A percentile compares a stretch with the other conserved stretches of the same genome.
Conservation (phyloP, 495 filamentous ascomycete genomes). For the Parachaetomium inaequale region DNA sequence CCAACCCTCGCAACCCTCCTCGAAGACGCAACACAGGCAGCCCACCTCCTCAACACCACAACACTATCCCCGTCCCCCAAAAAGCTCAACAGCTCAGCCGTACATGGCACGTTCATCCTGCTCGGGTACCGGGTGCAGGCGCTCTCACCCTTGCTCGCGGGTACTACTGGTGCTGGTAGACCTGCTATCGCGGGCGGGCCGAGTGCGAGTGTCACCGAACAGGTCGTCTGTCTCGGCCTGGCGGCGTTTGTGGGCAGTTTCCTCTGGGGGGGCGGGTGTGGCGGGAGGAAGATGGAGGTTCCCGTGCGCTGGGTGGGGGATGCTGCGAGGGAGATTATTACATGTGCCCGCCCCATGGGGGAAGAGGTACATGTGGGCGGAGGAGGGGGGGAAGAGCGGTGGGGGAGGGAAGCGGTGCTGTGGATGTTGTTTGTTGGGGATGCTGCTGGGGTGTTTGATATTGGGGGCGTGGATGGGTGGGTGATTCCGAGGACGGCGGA, state of each 20-base stretch:
- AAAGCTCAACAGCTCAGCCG: neutral
- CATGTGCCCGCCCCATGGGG: neutral
- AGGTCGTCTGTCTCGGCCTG: neutral
- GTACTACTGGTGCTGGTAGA: neutral
- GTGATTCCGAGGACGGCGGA: neutral
- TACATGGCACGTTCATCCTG: slow-evolving; percentile 5
- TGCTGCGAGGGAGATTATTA: neutral
- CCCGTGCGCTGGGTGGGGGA: neutral
- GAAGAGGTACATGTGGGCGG: too few species aligned
- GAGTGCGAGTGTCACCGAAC: neutral
- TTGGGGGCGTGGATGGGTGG: neutral
- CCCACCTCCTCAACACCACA: slow-evolving; percentile 1
- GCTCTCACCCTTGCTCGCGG: neutral
- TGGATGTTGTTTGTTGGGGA: slow-evolving; percentile 1
- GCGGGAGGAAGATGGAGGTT: neutral
- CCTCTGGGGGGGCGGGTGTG: neutral
- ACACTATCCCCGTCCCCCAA: neutral
- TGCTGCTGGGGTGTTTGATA: neutral
- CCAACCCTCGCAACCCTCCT: neutral
- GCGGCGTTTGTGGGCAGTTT: slow-evolving; percentile 1
- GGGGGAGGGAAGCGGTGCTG: neutral
- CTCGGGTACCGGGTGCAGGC: slow-evolving; percentile 3
- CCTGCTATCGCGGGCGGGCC: neutral
- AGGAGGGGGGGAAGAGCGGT: too few species aligned
- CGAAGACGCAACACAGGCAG: neutral